These are phyloP conservation scores for Neophaeococcomyces mojaviensis DNA, from an alignment of 2,329 filamentous ascomycete species.

Conservation along the genomic window DNA sequence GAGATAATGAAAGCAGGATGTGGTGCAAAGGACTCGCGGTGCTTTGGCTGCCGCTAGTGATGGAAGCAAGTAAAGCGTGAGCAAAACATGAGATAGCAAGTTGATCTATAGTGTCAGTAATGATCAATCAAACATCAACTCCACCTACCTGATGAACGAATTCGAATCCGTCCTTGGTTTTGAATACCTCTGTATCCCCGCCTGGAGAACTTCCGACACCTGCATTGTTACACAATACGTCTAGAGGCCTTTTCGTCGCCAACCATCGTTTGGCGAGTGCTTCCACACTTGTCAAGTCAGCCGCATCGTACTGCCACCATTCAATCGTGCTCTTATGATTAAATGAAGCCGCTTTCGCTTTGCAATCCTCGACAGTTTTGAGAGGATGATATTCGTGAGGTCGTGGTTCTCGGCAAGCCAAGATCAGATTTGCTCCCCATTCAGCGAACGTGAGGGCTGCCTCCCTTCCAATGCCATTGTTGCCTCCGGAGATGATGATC, in stretches of 20 bases:
- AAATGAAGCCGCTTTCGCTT: not conserved
- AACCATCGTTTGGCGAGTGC: constrained; percentile 4
- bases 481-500: constrained; percentile 7
- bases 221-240: constrained; percentile 7
- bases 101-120: constrained; percentile 6
- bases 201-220: constrained; percentile 5
- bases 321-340: constrained; percentile 1
- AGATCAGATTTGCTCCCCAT: constrained; percentile 6
- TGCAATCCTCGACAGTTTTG: not conserved
- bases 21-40: constrained; percentile 5
- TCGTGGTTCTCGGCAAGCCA: constrained; percentile 3
- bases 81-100: constrained; percentile 3
- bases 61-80: constrained; percentile 1
- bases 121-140: not conserved
- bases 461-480: constrained; percentile 6
- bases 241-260: not conserved
- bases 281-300: constrained; percentile 3
- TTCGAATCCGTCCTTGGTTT: constrained; percentile 8
- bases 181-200: not conserved
- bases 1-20: constrained; percentile 7
- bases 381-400: constrained; percentile 6
- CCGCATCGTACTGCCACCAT: constrained; percentile 5
- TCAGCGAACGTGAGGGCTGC: constrained; percentile 5
- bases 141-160: constrained; percentile 8
- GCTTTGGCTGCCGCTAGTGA: constrained; percentile 4